phyloP scores from a whole-genome alignment of 1,139 yeast species.

The Debaryomycetaceae sp. region DNA sequence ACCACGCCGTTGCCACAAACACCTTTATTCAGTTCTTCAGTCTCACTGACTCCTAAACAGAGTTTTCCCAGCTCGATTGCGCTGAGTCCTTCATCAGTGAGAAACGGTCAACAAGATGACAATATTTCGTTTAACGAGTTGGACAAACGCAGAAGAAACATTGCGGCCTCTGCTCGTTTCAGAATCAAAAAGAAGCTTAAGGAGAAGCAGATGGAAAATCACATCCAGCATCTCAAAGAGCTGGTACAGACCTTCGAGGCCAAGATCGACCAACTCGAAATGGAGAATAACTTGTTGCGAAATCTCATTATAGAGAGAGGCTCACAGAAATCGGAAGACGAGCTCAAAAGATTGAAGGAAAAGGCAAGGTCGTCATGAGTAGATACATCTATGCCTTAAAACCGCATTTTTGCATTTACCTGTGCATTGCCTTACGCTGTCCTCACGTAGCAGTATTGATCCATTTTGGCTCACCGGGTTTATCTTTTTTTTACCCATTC shows the following conservation, averaged over 20 bases:
- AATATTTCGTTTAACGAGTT: conserved; percentile 27
- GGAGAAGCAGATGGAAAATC: conserved; percentile 59
- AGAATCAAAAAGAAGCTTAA: conserved; percentile 58
- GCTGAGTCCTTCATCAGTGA: conserved; percentile 6
- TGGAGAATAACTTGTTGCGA: conserved; percentile 60
- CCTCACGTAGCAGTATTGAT: too few relatives aligned
- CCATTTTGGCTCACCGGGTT: too few relatives aligned
- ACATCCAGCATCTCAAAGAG: conserved; percentile 60
- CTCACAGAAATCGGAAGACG: conserved; percentile 40
- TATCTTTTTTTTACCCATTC: too few relatives aligned
- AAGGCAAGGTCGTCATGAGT: conserved; percentile 19
- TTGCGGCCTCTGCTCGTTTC: conserved; percentile 63
- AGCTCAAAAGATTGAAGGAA: conserved; percentile 35
- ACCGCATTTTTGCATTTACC: too few relatives aligned
- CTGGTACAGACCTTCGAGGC: conserved; percentile 58
- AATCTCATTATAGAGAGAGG: conserved; percentile 72
- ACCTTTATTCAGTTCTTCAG: conserved; percentile 7
- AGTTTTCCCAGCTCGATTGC: conserved; percentile 6
- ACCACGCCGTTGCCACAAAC: conserved; percentile 3
- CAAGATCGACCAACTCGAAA: conserved; percentile 55
- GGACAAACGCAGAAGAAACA: conserved; percentile 59
- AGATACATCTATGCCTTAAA: too few relatives aligned
- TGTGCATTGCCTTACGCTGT: too few relatives aligned
- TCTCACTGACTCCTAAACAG: conserved; percentile 6
- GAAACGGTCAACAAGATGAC: not conserved